phyloP scores from a whole-genome alignment of 768 basidiomycete genomes.

The Neoboletus brunneissimus region DNA sequence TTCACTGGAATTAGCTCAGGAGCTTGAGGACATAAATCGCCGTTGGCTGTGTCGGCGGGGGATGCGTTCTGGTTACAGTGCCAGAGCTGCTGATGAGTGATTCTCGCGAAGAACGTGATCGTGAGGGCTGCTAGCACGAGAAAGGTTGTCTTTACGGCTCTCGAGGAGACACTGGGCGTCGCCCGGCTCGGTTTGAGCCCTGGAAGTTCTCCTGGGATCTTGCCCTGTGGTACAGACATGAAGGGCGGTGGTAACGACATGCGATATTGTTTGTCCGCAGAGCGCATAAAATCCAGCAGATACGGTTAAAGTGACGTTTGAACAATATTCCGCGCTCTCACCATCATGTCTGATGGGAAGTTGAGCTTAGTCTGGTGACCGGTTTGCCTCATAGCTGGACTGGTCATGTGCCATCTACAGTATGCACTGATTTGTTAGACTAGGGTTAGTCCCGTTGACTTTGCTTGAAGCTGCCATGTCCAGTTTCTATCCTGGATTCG shows the following conservation, averaged over 20 bases:
- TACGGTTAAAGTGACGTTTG: not conserved
- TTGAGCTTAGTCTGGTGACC: not conserved
- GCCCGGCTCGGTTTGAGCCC: slow-evolving; percentile 5
- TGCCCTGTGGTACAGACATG: slow-evolving; percentile 17
- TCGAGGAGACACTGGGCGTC: slow-evolving; percentile 5
- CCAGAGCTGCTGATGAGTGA: slow-evolving; percentile 4
- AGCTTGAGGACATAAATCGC: slow-evolving; percentile 35
- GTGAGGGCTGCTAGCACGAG: slow-evolving; percentile 18
- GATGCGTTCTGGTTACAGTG: not conserved
- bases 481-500: not conserved
- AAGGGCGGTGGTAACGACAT: not conserved
- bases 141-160: slow-evolving; percentile 6
- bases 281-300: not conserved
- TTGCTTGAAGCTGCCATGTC: not conserved
- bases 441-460: too few species aligned
- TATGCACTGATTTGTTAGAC: too few species aligned
- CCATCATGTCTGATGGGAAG: not conserved
- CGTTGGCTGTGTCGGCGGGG: not conserved
- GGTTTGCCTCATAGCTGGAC: too few species aligned
- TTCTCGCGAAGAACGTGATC: slow-evolving; percentile 13
- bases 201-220: slow-evolving; percentile 12
- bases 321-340: not conserved
- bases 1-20: slow-evolving; percentile 33
- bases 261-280: not conserved
- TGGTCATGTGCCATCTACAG: too few species aligned